Evolutionary conservation across 257 asterid genomes (phyloP).

Genomic region (Lithospermum erythrorhizon): DNA sequence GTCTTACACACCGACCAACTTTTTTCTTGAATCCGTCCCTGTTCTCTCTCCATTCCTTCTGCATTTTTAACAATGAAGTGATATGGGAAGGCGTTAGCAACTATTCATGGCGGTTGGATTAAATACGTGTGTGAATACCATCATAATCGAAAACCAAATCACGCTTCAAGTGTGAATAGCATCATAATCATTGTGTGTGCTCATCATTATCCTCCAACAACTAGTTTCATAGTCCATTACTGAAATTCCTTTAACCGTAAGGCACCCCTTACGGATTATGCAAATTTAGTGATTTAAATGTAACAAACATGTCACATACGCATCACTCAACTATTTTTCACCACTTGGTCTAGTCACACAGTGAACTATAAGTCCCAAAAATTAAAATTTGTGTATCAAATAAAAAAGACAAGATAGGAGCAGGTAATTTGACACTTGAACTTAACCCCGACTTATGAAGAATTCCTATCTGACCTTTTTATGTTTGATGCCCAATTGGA

Average conservation of each 20-base stretch:
- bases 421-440: too few relatives aligned
- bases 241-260: too few relatives aligned
- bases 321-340: background rate
- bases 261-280: too few relatives aligned
- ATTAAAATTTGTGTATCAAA: too few relatives aligned
- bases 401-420: too few relatives aligned
- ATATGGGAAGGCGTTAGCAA: background rate
- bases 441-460: too few relatives aligned
- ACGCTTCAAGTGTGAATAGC: background rate
- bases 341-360: background rate
- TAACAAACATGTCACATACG: background rate
- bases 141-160: background rate
- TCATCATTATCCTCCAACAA: too few relatives aligned
- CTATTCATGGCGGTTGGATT: background rate
- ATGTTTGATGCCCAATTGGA: too few relatives aligned
- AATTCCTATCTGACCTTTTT: too few relatives aligned
- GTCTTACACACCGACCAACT: constrained; percentile 9
- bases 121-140: background rate
- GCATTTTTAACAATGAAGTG: background rate
- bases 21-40: constrained; percentile 7
- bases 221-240: too few relatives aligned
- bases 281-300: background rate
- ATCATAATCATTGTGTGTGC: too few relatives aligned
- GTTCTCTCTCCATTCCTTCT: constrained; percentile 8
- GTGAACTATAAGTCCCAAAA: too few relatives aligned